Base-by-base conservation (phyloP, 805 yeast species). In the Cyberlindnera nakhonratchasimensis region DNA sequence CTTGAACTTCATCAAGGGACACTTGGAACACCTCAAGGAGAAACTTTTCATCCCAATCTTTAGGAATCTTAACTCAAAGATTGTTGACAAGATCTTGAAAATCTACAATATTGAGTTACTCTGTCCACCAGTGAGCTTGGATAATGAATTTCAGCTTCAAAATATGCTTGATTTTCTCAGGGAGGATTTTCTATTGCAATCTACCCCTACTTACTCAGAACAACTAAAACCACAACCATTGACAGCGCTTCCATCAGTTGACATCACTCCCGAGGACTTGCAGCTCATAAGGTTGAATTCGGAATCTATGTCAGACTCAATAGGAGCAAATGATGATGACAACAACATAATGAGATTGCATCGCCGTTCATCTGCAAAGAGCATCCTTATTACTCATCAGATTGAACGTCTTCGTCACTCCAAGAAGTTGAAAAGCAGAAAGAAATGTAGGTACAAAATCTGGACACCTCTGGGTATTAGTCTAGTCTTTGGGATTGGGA, bases 11-110 rank as follows among this genome's bases (percentile, higher is more conserved):
- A 50, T 55, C 33, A 57, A 56, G 38, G 29, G 14, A 9, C 42
- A 47, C 17, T 24, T 41, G 9, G 39, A 39, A 16, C 16, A 37
- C 1, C 29, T 24, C 3, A 17, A 35, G 12, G 40, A 42, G 10
- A 55, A 54, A 40, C 38, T 48, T 7, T 45, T 57, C 35, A 46
- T 58, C 14, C 62, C 62, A 6, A 29, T 58, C n/a, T 52, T 49
- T 37, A 47, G 47, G 22, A 58, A 58, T 29, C 50, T 57, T 35
- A 52, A 53, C 31, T 32, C 34, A 3, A 34, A 46, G 26, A 50
- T 54, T 10, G 48, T 58, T 5, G 43, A 48, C 13, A 50, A 43
- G 30, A 45, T 58, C 11, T 45, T 58, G 32, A 43, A 29, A 10
- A 39, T 48, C 11, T 45, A 54, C 34, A 29, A 40, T 1, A 24